Conservation (phyloP, 768 basidiomycete species). For the Collybia nuda region DNA sequence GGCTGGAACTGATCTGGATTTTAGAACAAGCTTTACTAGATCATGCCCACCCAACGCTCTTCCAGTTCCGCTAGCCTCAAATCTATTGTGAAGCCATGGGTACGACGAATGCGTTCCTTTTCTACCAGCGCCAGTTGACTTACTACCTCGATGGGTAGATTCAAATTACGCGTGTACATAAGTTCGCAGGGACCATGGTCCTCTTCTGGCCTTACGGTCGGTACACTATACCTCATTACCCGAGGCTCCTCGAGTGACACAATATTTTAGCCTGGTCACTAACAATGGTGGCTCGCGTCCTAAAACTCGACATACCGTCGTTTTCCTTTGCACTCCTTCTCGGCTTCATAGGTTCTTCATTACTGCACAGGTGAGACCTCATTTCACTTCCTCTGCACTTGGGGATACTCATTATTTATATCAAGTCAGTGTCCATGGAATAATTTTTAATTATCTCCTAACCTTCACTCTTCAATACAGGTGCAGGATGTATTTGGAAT, state of each 20-base stretch:
- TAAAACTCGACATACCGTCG: slow-evolving; percentile 10
- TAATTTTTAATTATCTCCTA: not conserved
- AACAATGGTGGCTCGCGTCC: slow-evolving; percentile 14
- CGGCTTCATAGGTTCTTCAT: slow-evolving; percentile 14
- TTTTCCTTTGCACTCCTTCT: slow-evolving; percentile 6
- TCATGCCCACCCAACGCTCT: slow-evolving; percentile 6
- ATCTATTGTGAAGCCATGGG: slow-evolving; percentile 15
- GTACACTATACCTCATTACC: not conserved
- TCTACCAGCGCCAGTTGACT: not conserved
- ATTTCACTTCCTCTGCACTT: not conserved
- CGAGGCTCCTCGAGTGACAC: not conserved
- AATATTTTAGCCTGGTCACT: slow-evolving; percentile 15
- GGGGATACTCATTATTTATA: not conserved
- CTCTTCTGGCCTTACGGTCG: slow-evolving; percentile 19
- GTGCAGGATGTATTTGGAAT: slow-evolving; percentile 22
- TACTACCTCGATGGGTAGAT: not conserved
- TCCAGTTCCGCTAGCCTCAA: slow-evolving; percentile 9
- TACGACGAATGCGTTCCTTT: not conserved
- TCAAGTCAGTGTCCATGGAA: slow-evolving; percentile 8
- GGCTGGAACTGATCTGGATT: too few relatives aligned
- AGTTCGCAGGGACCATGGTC: slow-evolving; percentile 19
- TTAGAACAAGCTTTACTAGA: too few relatives aligned
- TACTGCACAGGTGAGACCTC: slow-evolving; percentile 15
- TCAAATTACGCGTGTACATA: slow-evolving; percentile 14
- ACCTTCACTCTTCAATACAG: not conserved